A percentile compares a stretch with the other conserved stretches of the same genome.
Conservation (phyloP, 1,284 basidiomycete genomes). For the Austroboletus niveus region DNA sequence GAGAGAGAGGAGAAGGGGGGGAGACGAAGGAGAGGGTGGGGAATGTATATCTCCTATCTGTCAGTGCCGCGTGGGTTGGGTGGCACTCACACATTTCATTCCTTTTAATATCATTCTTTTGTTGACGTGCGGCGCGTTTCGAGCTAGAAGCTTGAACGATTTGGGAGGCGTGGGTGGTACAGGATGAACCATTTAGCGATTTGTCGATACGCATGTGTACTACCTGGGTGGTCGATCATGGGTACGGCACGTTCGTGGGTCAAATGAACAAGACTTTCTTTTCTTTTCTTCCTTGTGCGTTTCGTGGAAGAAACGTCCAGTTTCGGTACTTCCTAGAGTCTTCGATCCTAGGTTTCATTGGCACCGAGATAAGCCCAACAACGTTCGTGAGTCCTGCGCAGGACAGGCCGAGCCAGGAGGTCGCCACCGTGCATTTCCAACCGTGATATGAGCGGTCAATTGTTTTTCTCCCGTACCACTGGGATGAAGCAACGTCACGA, state of each 20-base stretch:
- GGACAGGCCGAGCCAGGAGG: background rate
- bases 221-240: background rate
- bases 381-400: background rate
- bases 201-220: background rate
- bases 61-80: background rate
- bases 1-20: background rate
- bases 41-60: slow-evolving; percentile 8
- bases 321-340: too few relatives aligned
- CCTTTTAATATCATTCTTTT: slow-evolving; percentile 32
- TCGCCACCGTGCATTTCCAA: background rate
- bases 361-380: background rate
- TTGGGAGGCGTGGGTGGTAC: background rate
- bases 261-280: background rate
- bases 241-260: background rate
- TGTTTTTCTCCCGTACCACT: too few relatives aligned
- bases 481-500: too few relatives aligned
- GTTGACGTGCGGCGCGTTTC: slow-evolving; percentile 10
- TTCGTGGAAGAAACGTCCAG: background rate
- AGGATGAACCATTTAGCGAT: background rate
- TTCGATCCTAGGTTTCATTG: background rate
- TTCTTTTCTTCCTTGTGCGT: background rate
- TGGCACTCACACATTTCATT: slow-evolving; percentile 19
- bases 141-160: slow-evolving; percentile 1
- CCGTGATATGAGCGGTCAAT: too few relatives aligned
- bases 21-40: background rate